Evolutionary conservation across 2,329 filamentous ascomycete genomes (phyloP), one percentile per base, ranked within the genome.

Genomic region (Zopfia rhizophila): DNA sequence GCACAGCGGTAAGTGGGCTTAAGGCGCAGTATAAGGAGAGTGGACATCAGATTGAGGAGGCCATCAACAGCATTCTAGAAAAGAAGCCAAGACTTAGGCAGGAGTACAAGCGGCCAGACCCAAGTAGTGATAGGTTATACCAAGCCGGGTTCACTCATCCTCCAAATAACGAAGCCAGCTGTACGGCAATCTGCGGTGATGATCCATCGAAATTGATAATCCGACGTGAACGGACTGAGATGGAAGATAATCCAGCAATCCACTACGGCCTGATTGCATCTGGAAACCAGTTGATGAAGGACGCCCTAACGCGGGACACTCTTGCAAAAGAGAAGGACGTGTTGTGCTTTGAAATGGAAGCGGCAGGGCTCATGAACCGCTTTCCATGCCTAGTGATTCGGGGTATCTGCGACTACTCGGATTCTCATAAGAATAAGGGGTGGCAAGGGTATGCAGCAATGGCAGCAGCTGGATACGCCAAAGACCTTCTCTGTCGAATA

Each of bases 51-150:
- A 25, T 60, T 22, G 42, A 56, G 35, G 36, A 38, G 14, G 25
- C 1, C 2, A 63, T 68, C 13, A 23, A 44, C 3, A 31, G 3
- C 13, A 41, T 58, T 22, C 48, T 72, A 3, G 22, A 62, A 7
- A 52, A 56, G 16, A 61, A 61, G 5, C 61, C 56, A 22, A 63
- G 53, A 38, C 38, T 71, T 18, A 41, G 39, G 24, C 50, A 39
- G 31, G 63, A 63, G 19, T 72, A 65, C 40, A 4, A 45, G 18
- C 54, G 58, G 25, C 69, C 63, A 24, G 49, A 51, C n/a, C 18
- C 28, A 25, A 50, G 24, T 10, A 63, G 43, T 22, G 68, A 73
- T 37, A 55, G 30, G 28, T 46, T 73, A 7, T 73, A 68, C 49
- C 19, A 45, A 33, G 21, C 51, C 23, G 25, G 23, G n/a, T 24